Evolutionary conservation across 2,329 filamentous ascomycete species (phyloP).

Genomic region (Diaporthe citriasiana): DNA sequence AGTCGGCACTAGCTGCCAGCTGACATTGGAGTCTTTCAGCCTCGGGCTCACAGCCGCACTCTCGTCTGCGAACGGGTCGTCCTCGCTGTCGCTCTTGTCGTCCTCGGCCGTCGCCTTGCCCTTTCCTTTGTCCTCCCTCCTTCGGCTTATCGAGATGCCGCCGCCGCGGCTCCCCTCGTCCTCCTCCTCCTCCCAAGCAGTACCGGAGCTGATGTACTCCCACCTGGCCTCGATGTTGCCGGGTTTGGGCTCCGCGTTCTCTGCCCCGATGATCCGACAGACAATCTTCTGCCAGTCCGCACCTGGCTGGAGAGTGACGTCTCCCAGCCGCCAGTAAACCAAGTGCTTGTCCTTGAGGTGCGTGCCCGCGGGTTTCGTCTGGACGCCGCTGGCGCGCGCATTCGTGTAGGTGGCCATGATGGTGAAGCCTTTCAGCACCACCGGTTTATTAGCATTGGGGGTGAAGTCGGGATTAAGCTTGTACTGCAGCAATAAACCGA

Average conservation of each 20-base stretch:
- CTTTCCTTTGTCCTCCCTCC: conserved; percentile 66
- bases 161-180: conserved; percentile 60
- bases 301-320: conserved; percentile 71
- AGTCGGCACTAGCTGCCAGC: conserved; percentile 78
- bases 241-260: conserved; percentile 77
- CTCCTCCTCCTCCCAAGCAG: conserved; percentile 47
- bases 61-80: conserved; percentile 81
- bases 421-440: conserved; percentile 77
- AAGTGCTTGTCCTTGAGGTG: conserved; percentile 83
- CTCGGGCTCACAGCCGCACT: conserved; percentile 49
- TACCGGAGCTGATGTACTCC: conserved; percentile 66
- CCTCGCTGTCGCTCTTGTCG: conserved; percentile 55
- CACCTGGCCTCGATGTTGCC: conserved; percentile 88
- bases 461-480: conserved; percentile 79
- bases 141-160: conserved; percentile 75
- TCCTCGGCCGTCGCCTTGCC: conserved; percentile 61
- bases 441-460: conserved; percentile 55
- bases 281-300: conserved; percentile 82
- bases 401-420: conserved; percentile 81
- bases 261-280: conserved; percentile 82
- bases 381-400: conserved; percentile 73
- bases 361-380: conserved; percentile 84
- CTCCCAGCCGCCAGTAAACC: conserved; percentile 85
- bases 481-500: conserved; percentile 89
- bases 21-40: conserved; percentile 45